Evolutionary conservation across 176 grass and related monocot species (phyloP).

Genomic region (Themeda triandra): DNA sequence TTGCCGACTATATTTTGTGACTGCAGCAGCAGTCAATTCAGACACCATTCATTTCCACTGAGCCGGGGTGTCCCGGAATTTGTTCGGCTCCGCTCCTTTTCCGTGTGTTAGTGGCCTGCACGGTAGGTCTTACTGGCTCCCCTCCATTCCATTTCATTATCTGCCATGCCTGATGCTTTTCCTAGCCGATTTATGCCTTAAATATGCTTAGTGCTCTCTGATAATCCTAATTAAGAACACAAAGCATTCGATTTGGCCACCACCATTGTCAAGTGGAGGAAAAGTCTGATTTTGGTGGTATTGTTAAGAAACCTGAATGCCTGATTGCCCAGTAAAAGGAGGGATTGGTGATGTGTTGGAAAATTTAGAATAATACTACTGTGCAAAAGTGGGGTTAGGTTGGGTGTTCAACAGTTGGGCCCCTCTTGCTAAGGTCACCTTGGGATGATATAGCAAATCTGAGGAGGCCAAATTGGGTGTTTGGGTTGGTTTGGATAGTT

Average conservation of each 20-base stretch:
- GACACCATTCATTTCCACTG: slow-evolving; percentile 36
- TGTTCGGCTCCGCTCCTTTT: slow-evolving; percentile 37
- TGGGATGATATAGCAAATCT: slow-evolving; percentile 36
- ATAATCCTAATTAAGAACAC: slow-evolving; percentile 40
- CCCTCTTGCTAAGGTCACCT: slow-evolving; percentile 38
- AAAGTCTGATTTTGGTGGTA: slow-evolving; percentile 57
- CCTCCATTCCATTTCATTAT: slow-evolving; percentile 27
- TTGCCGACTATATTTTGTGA: slow-evolving; percentile 35
- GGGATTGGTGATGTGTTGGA: slow-evolving; percentile 30
- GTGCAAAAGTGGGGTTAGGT: slow-evolving; percentile 28
- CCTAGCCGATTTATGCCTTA: slow-evolving; percentile 31
- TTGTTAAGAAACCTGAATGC: slow-evolving; percentile 43
- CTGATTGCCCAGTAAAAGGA: slow-evolving; percentile 42
- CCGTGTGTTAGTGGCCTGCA: slow-evolving; percentile 27
- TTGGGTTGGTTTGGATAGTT: slow-evolving; percentile 6
- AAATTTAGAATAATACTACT: slow-evolving; percentile 31
- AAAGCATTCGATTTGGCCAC: slow-evolving; percentile 47
- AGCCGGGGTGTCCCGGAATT: slow-evolving; percentile 34
- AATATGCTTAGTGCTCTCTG: slow-evolving; percentile 51
- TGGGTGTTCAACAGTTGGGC: slow-evolving; percentile 30
- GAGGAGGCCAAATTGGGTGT: slow-evolving; percentile 25
- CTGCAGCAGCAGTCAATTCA: slow-evolving; percentile 46
- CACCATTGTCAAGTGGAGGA: slow-evolving; percentile 48
- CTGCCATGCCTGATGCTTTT: slow-evolving; percentile 35
- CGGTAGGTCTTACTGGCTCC: slow-evolving; percentile 33